Evolutionary conservation across 345 rosid genomes (phyloP).

Genomic region (Durio zibethinus): DNA sequence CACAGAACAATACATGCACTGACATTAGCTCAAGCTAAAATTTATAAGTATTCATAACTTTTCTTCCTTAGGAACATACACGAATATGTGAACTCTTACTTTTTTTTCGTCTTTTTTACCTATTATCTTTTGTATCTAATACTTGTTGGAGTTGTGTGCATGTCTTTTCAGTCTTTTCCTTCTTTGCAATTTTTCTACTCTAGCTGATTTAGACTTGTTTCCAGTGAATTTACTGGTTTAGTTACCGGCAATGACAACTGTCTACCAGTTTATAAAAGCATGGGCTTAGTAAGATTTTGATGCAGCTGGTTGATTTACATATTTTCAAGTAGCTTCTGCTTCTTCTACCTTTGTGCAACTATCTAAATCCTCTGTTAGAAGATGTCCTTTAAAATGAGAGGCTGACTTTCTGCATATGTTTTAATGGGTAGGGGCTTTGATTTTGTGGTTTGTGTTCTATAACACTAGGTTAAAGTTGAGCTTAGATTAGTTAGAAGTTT

Average conservation of each 20-base stretch:
- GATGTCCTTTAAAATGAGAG: neutral
- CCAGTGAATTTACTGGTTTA: neutral
- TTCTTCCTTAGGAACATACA: neutral
- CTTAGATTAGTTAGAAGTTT: neutral
- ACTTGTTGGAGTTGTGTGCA: constrained; percentile 4
- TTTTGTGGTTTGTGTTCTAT: neutral
- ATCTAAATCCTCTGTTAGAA: neutral
- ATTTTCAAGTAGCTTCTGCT: neutral
- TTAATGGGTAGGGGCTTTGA: neutral
- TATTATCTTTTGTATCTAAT: neutral
- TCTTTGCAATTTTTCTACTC: neutral
- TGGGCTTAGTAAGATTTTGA: neutral
- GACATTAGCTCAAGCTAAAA: neutral
- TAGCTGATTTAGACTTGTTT: constrained; percentile 3
- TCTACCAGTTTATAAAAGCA: neutral
- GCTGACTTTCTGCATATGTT: neutral
- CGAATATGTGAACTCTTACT: neutral
- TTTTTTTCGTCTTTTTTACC: neutral
- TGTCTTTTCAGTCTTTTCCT: neutral
- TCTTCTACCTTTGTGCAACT: neutral
- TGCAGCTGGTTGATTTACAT: neutral
- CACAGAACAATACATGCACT: neutral
- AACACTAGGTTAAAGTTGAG: neutral
- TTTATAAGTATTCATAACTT: neutral
- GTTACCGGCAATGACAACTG: neutral